Conservation (phyloP, 176 grass and related monocot species). For the Carex kokanica region DNA sequence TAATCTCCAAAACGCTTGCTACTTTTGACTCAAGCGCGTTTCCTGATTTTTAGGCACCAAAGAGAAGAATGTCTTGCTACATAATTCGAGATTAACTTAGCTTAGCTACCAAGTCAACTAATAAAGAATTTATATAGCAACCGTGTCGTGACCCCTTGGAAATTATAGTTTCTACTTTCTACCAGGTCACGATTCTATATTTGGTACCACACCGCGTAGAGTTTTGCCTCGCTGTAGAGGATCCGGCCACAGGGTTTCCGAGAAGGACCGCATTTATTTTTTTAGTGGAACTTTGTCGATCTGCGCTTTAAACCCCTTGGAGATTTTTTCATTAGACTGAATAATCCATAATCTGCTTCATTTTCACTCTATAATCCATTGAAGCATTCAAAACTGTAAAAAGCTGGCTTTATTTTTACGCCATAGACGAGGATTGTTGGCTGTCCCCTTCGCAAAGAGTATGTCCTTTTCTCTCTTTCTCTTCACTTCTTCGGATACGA, state of each 20-base stretch:
- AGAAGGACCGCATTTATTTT: not conserved
- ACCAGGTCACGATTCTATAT: no score
- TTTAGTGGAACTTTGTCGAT: not conserved
- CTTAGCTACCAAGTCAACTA: not conserved
- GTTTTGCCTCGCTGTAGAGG: not conserved
- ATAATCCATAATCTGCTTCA: not conserved
- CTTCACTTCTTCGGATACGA: no score
- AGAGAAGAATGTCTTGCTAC: not conserved
- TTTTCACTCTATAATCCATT: not conserved
- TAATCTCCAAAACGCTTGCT: not conserved
- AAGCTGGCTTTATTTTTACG: not conserved
- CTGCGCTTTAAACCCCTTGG: not conserved
- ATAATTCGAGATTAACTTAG: not conserved
- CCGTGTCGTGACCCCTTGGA: not conserved
- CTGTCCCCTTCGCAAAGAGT: no score
- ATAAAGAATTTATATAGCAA: not conserved
- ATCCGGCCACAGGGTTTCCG: not conserved
- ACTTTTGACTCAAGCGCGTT: conserved; percentile 5
- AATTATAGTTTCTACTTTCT: no score
- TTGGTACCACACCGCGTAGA: not conserved
- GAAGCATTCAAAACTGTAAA: not conserved
- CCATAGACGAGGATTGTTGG: not conserved
- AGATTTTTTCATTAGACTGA: no score
- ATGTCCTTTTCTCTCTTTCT: no score
- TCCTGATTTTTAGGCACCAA: not conserved